Evolutionary conservation across 1,139 yeast genomes (phyloP).

Genomic region (Zygoascus sp.): DNA sequence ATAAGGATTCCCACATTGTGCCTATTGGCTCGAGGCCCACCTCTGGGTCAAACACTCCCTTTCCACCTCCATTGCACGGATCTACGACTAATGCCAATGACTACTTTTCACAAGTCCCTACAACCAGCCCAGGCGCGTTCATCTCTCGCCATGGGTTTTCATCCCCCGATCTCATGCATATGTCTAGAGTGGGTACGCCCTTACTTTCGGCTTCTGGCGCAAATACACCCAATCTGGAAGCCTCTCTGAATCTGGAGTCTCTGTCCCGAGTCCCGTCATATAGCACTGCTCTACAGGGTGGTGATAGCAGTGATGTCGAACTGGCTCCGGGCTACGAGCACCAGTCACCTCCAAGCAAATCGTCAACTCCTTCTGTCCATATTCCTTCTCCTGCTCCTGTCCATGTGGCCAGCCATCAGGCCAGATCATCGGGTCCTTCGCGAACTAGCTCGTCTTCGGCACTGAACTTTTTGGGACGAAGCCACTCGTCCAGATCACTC

Average conservation of each 20-base stretch:
- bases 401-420: neutral
- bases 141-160: constrained; percentile 10
- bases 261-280: constrained; percentile 79
- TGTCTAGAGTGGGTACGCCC: constrained; percentile 23
- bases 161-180: constrained; percentile 20
- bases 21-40: constrained; percentile 21
- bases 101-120: constrained; percentile 5
- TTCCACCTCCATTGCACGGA: constrained; percentile 9
- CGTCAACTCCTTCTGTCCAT: neutral
- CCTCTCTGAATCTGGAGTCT: constrained; percentile 42
- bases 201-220: constrained; percentile 17
- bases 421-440: constrained; percentile 4
- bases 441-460: constrained; percentile 17
- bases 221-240: constrained; percentile 18
- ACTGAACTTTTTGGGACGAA: constrained; percentile 17
- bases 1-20: constrained; percentile 5
- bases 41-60: constrained; percentile 30
- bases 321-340: constrained; percentile 33
- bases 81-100: constrained; percentile 7
- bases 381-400: constrained; percentile 1
- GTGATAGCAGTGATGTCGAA: constrained; percentile 25
- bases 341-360: neutral
- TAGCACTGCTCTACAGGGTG: constrained; percentile 51
- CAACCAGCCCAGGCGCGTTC: neutral
- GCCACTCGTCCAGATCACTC: constrained; percentile 21